phyloP scores from a whole-genome alignment of 225 moss, liverwort and hornwort species.

The Marchantia polymorpha region DNA sequence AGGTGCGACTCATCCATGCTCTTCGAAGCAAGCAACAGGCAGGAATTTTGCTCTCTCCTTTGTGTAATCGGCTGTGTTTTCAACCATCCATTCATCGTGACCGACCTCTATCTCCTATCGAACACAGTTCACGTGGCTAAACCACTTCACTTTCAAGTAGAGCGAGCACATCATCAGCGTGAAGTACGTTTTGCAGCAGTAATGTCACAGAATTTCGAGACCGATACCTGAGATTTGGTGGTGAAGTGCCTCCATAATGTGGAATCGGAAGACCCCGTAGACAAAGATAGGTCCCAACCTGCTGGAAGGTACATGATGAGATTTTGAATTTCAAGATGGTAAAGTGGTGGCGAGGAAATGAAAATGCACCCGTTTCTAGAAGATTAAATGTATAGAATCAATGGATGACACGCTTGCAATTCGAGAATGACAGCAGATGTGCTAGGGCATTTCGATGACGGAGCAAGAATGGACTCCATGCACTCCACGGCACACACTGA shows the following conservation, averaged over 20 bases:
- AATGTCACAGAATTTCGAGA: no score
- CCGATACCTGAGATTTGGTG: constrained; percentile 15
- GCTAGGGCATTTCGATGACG: no score
- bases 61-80: no score
- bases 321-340: neutral
- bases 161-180: no score
- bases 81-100: no score
- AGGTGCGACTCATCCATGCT: no score
- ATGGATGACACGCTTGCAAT: neutral
- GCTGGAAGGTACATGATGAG: neutral
- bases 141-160: no score
- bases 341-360: neutral
- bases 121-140: no score
- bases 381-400: neutral
- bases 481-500: neutral
- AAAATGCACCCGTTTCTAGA: neutral
- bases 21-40: no score
- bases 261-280: constrained; percentile 11
- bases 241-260: constrained; percentile 11
- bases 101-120: no score
- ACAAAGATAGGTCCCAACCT: constrained; percentile 13
- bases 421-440: neutral
- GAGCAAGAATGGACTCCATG: neutral
- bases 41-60: no score
- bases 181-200: no score